A percentile compares a stretch with the other conserved stretches of the same genome.
phyloP scores from a whole-genome alignment of 1,284 basidiomycete species.

The Megacollybia platyphylla region DNA sequence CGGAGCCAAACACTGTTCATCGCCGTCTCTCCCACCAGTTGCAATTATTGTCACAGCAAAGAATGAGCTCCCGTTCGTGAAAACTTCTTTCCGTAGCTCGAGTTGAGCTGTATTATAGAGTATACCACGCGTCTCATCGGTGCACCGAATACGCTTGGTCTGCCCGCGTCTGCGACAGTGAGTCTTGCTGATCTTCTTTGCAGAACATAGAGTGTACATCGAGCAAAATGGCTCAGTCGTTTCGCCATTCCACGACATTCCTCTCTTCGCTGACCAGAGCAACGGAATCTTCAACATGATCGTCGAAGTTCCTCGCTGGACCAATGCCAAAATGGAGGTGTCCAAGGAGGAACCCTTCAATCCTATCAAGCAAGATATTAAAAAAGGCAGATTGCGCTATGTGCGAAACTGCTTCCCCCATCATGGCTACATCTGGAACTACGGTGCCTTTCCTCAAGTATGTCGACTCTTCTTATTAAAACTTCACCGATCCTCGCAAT shows the following conservation, averaged over 20 bases:
- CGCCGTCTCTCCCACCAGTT: constrained; percentile 48
- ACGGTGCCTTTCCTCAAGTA: constrained; percentile 93
- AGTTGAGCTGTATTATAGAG: constrained; percentile 23
- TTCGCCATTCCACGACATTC: constrained; percentile 93
- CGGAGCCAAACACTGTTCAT: constrained; percentile 25
- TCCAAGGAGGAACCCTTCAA: constrained; percentile 97
- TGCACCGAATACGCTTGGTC: constrained; percentile 88
- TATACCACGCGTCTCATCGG: constrained; percentile 73
- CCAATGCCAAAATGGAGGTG: constrained; percentile 99
- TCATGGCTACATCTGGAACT: constrained; percentile 99
- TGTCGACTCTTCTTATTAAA: constrained; percentile 11
- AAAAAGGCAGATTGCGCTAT: constrained; percentile 92
- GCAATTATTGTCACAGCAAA: constrained; percentile 35
- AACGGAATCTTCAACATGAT: constrained; percentile 96
- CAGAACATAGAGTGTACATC: constrained; percentile 91
- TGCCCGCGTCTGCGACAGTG: constrained; percentile 11
- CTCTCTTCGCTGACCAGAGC: constrained; percentile 88
- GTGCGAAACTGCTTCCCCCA: constrained; percentile 99
- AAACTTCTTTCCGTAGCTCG: constrained; percentile 8
- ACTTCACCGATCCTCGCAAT: constrained; percentile 7
- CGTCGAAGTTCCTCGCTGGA: constrained; percentile 98
- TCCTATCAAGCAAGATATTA: constrained; percentile 98
- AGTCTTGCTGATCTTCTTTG: constrained; percentile 8
- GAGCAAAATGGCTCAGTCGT: constrained; percentile 82
- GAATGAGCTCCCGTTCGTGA: constrained; percentile 46